Evolutionary conservation across 148 eudicot genomes (phyloP), one percentile per base, ranked within the genome.

Genomic region (Gaultheria prostrata): DNA sequence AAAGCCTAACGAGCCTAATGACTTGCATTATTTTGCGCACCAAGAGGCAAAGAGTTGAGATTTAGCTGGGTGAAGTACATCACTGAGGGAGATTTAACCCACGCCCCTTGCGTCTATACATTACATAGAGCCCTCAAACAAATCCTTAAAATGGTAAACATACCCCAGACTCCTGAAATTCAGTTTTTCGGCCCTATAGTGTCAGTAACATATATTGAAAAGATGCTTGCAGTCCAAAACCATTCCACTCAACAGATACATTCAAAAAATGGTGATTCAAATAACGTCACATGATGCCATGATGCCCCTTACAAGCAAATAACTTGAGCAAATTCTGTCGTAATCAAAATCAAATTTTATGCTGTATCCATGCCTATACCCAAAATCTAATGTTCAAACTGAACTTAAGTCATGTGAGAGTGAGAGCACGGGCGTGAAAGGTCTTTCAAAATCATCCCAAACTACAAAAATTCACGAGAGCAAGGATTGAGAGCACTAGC

Each of bases 201-300:
- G 12, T 8, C 53, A 50, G 43, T 39, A 39, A 39, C 43, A 39
- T 39, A 39, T 39, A 39, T 39, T 39, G 53, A 13, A 11, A 50
- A 50, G 53, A 50, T 50, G 14, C 53, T 28, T 77, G 43, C 15
- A 26, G 6, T 28, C 45, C 28, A 21, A 78, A 15, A 8, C 12
- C 57, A 48, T n/a, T 48, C 79, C 35, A 78, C 33, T 57, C 81
- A 79, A 21, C 30, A 79, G 18, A 63, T 45, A 67, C 24, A 65
- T 65, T 14, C 83, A 65, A 26, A 67, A 39, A 65, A 46, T 46
- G 18, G 57, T 63, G 70, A 63, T n/a, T 24, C 70, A 63, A 32
- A 24, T n/a, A 24, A 14, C n/a, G 14, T 26, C 70, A 48, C 46
- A 7, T 65, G 12, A 43, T 35, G 21, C 46, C 21, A 33, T 12